phyloP scores from a whole-genome alignment of 1,139 yeast genomes.

The Debaryomyces psychrophilus region DNA sequence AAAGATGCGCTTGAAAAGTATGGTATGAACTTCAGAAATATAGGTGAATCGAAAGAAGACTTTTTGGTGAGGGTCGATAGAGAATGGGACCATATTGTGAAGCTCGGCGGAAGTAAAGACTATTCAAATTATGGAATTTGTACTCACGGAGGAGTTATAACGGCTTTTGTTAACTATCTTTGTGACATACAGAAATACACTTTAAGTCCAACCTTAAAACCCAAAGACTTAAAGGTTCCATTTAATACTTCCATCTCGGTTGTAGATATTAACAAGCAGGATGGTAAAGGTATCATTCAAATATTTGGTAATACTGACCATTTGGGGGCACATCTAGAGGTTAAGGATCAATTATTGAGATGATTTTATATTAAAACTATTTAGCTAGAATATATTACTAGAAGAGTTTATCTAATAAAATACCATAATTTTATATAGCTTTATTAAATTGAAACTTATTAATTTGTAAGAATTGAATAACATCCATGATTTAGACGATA shows the following conservation, averaged over 20 bases:
- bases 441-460: too few relatives aligned
- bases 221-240: slow-evolving; percentile 58
- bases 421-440: slow-evolving; percentile 2
- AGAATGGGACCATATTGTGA: slow-evolving; percentile 51
- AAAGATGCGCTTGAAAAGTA: slow-evolving; percentile 59
- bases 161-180: slow-evolving; percentile 56
- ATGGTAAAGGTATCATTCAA: slow-evolving; percentile 45
- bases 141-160: slow-evolving; percentile 87
- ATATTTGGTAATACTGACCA: slow-evolving; percentile 65
- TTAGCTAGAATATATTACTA: background rate
- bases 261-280: slow-evolving; percentile 51
- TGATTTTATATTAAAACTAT: slow-evolving; percentile 16
- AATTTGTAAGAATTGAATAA: too few relatives aligned
- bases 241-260: slow-evolving; percentile 74
- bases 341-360: slow-evolving; percentile 49
- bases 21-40: slow-evolving; percentile 40
- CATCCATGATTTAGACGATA: too few relatives aligned
- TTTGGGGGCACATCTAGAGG: slow-evolving; percentile 59
- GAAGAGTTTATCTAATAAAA: background rate
- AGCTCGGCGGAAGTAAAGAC: slow-evolving; percentile 33
- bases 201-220: slow-evolving; percentile 39
- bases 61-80: slow-evolving; percentile 53
- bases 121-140: slow-evolving; percentile 61
- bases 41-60: slow-evolving; percentile 56
- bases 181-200: slow-evolving; percentile 39